Evolutionary conservation across 306 rosid genomes (phyloP).

Genomic region (Sesbania bispinosa): DNA sequence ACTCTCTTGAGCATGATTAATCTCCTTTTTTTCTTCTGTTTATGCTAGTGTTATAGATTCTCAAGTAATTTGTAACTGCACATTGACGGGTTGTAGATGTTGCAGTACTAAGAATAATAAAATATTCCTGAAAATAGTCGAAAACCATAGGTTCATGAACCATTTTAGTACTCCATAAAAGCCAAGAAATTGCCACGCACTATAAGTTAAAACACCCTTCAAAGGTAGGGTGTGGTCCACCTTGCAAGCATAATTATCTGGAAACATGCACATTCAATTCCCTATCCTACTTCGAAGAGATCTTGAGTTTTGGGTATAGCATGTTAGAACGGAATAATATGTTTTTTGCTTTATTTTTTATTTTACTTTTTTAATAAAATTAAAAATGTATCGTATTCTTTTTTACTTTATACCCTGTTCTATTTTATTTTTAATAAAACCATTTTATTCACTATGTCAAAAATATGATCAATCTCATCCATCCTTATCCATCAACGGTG

Average conservation of each 20-base stretch:
- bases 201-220: conserved; percentile 27
- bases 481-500: conserved; percentile 37
- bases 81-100: conserved; percentile 19
- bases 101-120: conserved; percentile 13
- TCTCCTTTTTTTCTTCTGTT: not conserved
- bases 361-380: too few relatives aligned
- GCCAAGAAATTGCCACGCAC: conserved; percentile 30
- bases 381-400: too few relatives aligned
- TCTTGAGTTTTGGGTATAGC: too few relatives aligned
- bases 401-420: too few relatives aligned
- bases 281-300: conserved; percentile 38
- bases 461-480: conserved; percentile 8
- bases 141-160: conserved; percentile 14
- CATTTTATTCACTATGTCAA: conserved; percentile 21
- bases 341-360: too few relatives aligned
- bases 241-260: conserved; percentile 29
- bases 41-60: not conserved
- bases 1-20: not conserved
- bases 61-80: not conserved
- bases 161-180: conserved; percentile 10
- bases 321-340: too few relatives aligned
- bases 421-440: too few relatives aligned
- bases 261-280: conserved; percentile 32
- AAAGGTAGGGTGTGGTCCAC: conserved; percentile 29
- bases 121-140: conserved; percentile 13